Base-by-base conservation (phyloP, 805 yeast species). In the Kodamaea lidongshanica region DNA sequence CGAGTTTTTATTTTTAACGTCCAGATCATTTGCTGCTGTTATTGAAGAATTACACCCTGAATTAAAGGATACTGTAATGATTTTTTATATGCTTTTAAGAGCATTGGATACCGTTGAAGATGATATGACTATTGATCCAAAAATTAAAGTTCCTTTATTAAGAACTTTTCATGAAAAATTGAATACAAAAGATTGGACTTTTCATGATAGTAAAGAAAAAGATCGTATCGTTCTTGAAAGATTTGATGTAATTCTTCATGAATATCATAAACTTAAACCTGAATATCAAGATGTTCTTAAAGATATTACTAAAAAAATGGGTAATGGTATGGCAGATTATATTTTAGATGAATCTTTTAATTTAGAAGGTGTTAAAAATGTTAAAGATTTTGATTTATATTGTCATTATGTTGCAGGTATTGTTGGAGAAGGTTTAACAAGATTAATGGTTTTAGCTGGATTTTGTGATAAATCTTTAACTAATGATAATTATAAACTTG, bases 371-470 rank as follows among this genome's bases (percentile, higher is more conserved):
- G 78, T 92, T 27, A 64, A 63, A 28, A 85, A 96, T 1, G 54
- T 83, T 25, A 65, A 71, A 38, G 97, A 87, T 50, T 92, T 82
- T 53, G 88, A 92, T 52, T 66, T 80, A 38, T 92, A 92, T 65
- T 92, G 99, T 59, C 88, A 88, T 59, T 85, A 88, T 50, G 99
- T 92, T 36, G 98, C 99, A 2, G 99, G 98, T 2, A 67, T 92
- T 31, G 97, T 92, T 23, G 98, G 99, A 34, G 96, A 87, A 50
- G 98, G 98, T 3, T 67, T 87, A 44, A 87, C 97, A 7, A 73
- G 81, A 39, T 65, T 92, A 56, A 74, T 86, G 46, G 79, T 83
- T 12, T 67, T 76, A 24, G 94, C 96, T 16, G 54, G 66, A 10
- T 86, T 84, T 50, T 82, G 83, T 22, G 72, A 76, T 33, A 52